These are phyloP conservation scores for Golubevia pallescens DNA, from an alignment of 1,284 basidiomycete species.

Conservation along the genomic window DNA sequence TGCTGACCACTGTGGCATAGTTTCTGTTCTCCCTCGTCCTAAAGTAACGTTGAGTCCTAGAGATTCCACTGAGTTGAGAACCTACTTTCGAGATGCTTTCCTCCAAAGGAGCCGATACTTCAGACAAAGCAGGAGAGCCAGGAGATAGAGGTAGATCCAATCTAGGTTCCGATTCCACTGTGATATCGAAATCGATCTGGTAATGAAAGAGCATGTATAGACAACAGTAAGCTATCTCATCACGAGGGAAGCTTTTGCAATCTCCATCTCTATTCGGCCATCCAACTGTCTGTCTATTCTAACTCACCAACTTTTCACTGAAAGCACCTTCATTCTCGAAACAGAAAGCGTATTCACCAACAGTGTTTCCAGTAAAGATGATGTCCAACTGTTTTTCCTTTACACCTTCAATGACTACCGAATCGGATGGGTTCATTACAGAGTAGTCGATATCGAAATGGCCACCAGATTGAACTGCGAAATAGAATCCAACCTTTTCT, in stretches of 20 bases:
- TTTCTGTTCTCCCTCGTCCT: constrained; percentile 58
- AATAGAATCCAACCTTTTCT: constrained; percentile 82
- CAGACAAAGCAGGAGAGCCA: constrained; percentile 33
- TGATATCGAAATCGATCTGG: constrained; percentile 61
- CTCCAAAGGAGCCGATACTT: constrained; percentile 53
- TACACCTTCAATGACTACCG: constrained; percentile 81
- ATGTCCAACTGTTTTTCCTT: constrained; percentile 94
- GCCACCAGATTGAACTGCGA: constrained; percentile 89
- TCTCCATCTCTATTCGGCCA: no score
- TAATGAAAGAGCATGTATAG: not conserved
- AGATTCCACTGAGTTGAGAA: constrained; percentile 37
- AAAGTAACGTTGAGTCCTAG: constrained; percentile 57
- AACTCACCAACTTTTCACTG: constrained; percentile 49
- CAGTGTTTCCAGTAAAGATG: constrained; percentile 89
- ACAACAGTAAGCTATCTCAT: not conserved
- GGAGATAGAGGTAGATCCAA: constrained; percentile 47
- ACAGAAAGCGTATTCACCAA: constrained; percentile 97
- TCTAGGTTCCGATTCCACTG: constrained; percentile 60
- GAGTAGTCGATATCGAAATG: constrained; percentile 96
- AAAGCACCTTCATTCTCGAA: constrained; percentile 81
- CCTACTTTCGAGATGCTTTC: constrained; percentile 40
- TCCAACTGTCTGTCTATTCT: constrained; percentile 2
- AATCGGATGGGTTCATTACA: constrained; percentile 86
- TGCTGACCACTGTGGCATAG: constrained; percentile 50
- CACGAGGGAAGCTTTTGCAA: not conserved